Percentiles rank a stretch among this genome's conserved stretches.
Conservation (phyloP, 1,139 yeast species). For the Pneumocystis oryctolagi region DNA sequence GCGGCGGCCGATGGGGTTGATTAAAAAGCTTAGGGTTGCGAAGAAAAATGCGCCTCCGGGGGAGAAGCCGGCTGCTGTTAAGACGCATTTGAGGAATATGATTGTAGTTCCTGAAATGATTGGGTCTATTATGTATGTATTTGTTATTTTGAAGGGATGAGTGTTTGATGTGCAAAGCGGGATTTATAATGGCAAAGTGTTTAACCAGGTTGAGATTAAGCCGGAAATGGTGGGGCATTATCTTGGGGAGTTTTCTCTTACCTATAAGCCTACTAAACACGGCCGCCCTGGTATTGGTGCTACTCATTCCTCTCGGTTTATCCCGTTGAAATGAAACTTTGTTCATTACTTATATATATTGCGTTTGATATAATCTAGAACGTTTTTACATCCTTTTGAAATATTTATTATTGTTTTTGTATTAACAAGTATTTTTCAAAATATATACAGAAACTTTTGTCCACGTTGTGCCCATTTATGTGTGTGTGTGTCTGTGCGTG, state of each 20-base stretch:
- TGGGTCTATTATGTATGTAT: slow-evolving; percentile 61
- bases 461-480: too few species aligned
- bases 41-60: slow-evolving; percentile 82
- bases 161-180: slow-evolving; percentile 30
- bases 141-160: not conserved
- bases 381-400: slow-evolving; percentile 6
- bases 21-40: slow-evolving; percentile 96
- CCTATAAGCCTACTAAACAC: slow-evolving; percentile 99
- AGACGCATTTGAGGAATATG: slow-evolving; percentile 99
- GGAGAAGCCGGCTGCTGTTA: slow-evolving; percentile 96
- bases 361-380: not conserved
- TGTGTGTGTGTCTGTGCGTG: too few species aligned
- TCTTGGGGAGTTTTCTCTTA: slow-evolving; percentile 99
- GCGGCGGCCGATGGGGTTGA: slow-evolving; percentile 51
- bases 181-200: slow-evolving; percentile 98
- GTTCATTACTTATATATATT: slow-evolving; percentile 1
- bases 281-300: slow-evolving; percentile 89
- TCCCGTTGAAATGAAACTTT: slow-evolving; percentile 39
- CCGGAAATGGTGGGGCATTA: slow-evolving; percentile 99
- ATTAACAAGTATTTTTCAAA: too few species aligned
- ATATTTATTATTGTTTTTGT: too few species aligned
- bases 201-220: slow-evolving; percentile 97
- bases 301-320: slow-evolving; percentile 72
- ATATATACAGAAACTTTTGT: too few species aligned
- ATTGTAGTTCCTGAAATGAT: slow-evolving; percentile 99